phyloP scores from a whole-genome alignment of 1,284 basidiomycete genomes.

The Malassezia arunalokei region DNA sequence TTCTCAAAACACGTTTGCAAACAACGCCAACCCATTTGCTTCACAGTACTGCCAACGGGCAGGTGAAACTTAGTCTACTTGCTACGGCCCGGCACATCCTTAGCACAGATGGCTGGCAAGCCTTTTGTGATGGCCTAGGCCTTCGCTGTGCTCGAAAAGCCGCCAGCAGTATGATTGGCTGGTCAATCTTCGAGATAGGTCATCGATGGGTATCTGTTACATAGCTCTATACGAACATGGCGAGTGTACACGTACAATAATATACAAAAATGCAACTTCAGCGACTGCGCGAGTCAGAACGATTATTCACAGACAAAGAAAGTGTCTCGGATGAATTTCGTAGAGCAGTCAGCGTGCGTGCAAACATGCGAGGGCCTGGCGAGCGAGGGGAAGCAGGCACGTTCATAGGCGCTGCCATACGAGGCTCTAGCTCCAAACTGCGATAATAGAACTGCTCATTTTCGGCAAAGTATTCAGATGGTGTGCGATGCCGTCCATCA shows the following conservation, averaged over 20 bases:
- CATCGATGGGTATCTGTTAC: slow-evolving; percentile 5
- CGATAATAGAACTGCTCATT: slow-evolving; percentile 41
- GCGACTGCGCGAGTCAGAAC: too few relatives aligned
- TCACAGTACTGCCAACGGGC: not conserved
- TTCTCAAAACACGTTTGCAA: slow-evolving; percentile 44
- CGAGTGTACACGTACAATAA: too few relatives aligned
- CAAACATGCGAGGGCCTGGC: too few relatives aligned
- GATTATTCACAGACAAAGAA: too few relatives aligned
- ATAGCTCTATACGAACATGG: not conserved
- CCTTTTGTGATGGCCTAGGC: slow-evolving; percentile 37
- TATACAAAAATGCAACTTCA: too few relatives aligned
- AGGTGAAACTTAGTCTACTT: slow-evolving; percentile 12
- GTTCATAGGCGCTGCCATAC: not conserved
- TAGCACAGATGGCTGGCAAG: slow-evolving; percentile 18
- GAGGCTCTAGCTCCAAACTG: slow-evolving; percentile 41
- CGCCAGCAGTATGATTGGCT: slow-evolving; percentile 39
- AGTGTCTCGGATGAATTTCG: too few relatives aligned
- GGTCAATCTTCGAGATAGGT: slow-evolving; percentile 39
- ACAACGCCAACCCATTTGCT: slow-evolving; percentile 22
- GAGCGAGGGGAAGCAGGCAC: too few relatives aligned
- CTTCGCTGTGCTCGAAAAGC: slow-evolving; percentile 41
- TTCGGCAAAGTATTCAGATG: slow-evolving; percentile 20
- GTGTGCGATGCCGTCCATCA: slow-evolving; percentile 14
- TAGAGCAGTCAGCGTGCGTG: too few relatives aligned
- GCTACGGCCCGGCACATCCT: slow-evolving; percentile 24